Evolutionary conservation across 345 rosid species (phyloP).

Genomic region (Turritis glabra): DNA sequence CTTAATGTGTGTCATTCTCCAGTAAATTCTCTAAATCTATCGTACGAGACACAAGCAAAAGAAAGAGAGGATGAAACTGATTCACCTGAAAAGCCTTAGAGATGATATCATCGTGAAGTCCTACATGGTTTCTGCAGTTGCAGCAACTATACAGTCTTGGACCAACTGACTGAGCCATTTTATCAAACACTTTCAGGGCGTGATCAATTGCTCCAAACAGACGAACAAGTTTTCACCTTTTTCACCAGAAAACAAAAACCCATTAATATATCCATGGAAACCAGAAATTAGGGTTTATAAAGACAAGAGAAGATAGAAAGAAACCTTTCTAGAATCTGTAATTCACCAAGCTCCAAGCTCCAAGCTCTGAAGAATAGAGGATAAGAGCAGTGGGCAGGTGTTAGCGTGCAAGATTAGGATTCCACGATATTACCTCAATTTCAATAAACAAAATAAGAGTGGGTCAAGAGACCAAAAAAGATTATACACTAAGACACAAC

Average conservation of each 20-base stretch:
- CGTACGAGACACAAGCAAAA: not conserved
- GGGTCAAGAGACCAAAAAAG: not conserved
- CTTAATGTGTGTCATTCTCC: conserved; percentile 7
- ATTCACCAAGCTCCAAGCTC: conserved; percentile 16
- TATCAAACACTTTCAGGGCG: conserved; percentile 27
- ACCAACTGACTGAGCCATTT: conserved; percentile 71
- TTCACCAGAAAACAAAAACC: conserved; percentile 1
- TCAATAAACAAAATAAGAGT: conserved; percentile 34
- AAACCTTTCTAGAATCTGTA: conserved; percentile 24
- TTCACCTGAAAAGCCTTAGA: conserved; percentile 95
- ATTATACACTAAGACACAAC: conserved; percentile 12
- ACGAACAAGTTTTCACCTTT: conserved; percentile 27
- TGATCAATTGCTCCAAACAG: conserved; percentile 30
- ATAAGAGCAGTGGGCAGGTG: conserved; percentile 34
- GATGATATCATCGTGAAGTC: conserved; percentile 85
- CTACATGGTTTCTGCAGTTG: conserved; percentile 80
- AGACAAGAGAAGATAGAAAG: conserved; percentile 1
- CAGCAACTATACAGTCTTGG: conserved; percentile 87
- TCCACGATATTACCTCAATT: conserved; percentile 24
- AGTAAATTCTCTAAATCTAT: not conserved
- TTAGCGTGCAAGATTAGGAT: conserved; percentile 54
- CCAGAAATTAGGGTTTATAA: not conserved
- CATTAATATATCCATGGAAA: not conserved
- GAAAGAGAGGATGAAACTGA: conserved; percentile 20
- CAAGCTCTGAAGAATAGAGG: conserved; percentile 26